phyloP scores from a whole-genome alignment of 495 filamentous ascomycete genomes.

The Penicillium riverlandense region DNA sequence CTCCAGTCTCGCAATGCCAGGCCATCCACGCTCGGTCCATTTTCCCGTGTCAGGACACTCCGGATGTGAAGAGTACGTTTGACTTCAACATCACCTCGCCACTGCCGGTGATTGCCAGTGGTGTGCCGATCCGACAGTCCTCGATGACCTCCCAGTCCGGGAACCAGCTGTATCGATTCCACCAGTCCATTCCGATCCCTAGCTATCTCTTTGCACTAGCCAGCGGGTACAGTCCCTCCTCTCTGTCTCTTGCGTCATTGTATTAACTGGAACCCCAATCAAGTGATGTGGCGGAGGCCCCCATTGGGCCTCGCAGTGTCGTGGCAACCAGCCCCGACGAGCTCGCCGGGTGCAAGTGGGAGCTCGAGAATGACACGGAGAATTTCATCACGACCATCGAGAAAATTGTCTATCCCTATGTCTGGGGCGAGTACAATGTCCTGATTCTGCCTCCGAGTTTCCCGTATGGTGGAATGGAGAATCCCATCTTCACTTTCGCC shows the following conservation, averaged over 20 bases:
- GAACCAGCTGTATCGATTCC: constrained; percentile 65
- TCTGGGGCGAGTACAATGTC: constrained; percentile 93
- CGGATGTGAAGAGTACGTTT: constrained; percentile 87
- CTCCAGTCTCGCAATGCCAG: constrained; percentile 82
- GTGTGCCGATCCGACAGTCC: constrained; percentile 55
- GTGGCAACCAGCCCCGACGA: constrained; percentile 85
- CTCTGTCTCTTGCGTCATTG: not conserved
- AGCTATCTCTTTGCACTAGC: constrained; percentile 90
- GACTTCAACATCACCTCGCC: constrained; percentile 82
- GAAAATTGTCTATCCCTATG: constrained; percentile 79
- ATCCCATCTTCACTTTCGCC: constrained; percentile 87
- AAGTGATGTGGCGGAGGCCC: constrained; percentile 71
- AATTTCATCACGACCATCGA: constrained; percentile 81
- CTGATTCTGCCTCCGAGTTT: constrained; percentile 86
- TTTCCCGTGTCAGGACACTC: constrained; percentile 96
- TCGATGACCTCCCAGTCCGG: constrained; percentile 31
- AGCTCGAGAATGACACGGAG: constrained; percentile 83
- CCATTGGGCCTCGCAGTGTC: constrained; percentile 75
- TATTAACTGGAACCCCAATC: not conserved
- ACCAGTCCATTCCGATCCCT: constrained; percentile 86
- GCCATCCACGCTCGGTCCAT: constrained; percentile 89
- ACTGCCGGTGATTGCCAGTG: constrained; percentile 81
- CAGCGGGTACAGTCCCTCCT: constrained; percentile 48
- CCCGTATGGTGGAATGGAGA: constrained; percentile 90
- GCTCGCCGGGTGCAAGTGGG: constrained; percentile 75